These are phyloP conservation scores for Podospora pseudocomata DNA, from an alignment of 495 filamentous ascomycete species.

Conservation along the genomic window DNA sequence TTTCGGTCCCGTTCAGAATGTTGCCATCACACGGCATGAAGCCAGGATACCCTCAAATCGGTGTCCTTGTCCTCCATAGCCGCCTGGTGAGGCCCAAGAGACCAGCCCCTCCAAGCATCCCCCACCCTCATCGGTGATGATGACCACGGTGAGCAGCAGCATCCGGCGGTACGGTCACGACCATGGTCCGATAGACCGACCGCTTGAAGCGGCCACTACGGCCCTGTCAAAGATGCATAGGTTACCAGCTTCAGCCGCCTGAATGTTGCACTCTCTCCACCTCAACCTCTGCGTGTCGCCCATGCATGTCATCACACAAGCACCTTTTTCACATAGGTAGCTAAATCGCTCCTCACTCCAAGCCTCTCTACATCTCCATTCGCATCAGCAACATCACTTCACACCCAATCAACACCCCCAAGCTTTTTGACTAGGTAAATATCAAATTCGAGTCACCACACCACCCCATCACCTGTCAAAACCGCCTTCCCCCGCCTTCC, in stretches of 20 bases:
- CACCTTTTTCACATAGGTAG: background rate
- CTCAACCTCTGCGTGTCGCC: background rate
- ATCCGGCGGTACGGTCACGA: background rate
- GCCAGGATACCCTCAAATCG: background rate
- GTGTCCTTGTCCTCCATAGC: background rate
- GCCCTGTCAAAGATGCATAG: background rate
- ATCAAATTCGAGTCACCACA: background rate
- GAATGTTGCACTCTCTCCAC: background rate
- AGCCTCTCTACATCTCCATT: background rate
- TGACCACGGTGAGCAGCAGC: background rate
- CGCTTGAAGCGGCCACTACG: background rate
- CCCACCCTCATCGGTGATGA: background rate
- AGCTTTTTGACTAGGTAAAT: background rate
- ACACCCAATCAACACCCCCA: background rate
- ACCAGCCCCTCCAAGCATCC: background rate
- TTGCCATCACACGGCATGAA: background rate
- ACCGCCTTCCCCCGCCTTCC: background rate
- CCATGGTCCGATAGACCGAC: background rate
- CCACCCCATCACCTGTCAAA: background rate
- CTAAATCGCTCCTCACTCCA: no score
- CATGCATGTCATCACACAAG: constrained; percentile 4
- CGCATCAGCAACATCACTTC: background rate
- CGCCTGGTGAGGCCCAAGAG: background rate
- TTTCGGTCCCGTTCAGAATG: background rate
- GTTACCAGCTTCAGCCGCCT: background rate